Conservation (phyloP, 441 rosid genomes). For the Syzygium syzygioides region DNA sequence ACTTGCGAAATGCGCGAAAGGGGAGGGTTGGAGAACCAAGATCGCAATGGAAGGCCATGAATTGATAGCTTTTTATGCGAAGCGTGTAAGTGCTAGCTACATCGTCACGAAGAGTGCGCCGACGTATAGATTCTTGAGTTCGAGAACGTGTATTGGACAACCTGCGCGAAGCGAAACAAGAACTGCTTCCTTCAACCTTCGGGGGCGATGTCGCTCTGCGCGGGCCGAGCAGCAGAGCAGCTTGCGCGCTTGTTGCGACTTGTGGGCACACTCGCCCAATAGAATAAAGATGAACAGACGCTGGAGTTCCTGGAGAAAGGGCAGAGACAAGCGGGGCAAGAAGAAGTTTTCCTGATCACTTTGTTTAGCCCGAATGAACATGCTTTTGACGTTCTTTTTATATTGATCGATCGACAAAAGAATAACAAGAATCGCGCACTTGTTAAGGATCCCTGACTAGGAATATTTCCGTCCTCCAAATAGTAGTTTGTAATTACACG, state of each 20-base stretch:
- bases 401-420: background rate
- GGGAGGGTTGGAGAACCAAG: slow-evolving; percentile 28
- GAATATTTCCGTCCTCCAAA: background rate
- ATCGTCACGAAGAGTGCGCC: background rate
- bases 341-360: background rate
- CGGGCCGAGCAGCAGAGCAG: background rate
- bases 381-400: background rate
- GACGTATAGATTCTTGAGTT: background rate
- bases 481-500: too few species aligned
- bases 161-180: background rate
- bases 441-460: background rate
- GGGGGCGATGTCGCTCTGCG: background rate
- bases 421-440: background rate
- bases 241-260: background rate
- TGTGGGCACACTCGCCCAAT: background rate
- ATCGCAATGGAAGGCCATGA: slow-evolving; percentile 45
- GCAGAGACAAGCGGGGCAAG: background rate
- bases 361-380: background rate
- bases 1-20: slow-evolving; percentile 18
- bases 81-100: background rate
- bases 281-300: background rate
- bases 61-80: background rate
- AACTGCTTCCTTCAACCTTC: background rate
- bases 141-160: background rate
- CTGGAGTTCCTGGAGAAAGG: background rate